phyloP scores from a whole-genome alignment of 768 basidiomycete genomes.

The Lactifluus echinatus region DNA sequence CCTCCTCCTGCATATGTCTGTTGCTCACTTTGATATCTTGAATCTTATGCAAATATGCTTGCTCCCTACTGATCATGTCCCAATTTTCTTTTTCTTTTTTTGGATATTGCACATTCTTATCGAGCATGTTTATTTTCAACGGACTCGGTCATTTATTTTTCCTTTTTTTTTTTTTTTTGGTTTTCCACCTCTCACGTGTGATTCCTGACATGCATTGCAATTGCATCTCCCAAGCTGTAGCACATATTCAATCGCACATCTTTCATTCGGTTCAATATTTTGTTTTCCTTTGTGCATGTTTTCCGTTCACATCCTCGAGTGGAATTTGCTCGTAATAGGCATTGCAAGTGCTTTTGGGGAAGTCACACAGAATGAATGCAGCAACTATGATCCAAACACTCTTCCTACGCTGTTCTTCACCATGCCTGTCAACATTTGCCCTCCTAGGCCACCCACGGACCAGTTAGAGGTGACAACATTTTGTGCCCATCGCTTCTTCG shows the following conservation, averaged over 20 bases:
- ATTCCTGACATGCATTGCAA: conserved; percentile 13
- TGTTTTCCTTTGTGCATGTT: background rate
- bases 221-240: conserved; percentile 16
- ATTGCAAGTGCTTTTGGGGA: background rate
- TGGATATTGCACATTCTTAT: background rate
- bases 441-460: conserved; percentile 74
- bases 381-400: conserved; percentile 47
- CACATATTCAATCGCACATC: conserved; percentile 10
- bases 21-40: background rate
- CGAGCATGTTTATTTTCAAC: conserved; percentile 3
- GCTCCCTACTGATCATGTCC: background rate
- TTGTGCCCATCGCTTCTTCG: conserved; percentile 86
- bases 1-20: background rate
- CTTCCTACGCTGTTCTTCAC: conserved; percentile 75
- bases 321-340: background rate
- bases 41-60: background rate
- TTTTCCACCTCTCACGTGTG: conserved; percentile 1
- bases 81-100: background rate
- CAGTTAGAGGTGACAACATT: conserved; percentile 60
- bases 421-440: conserved; percentile 72
- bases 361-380: background rate
- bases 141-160: conserved; percentile 18
- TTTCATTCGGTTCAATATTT: background rate
- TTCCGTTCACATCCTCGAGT: background rate
- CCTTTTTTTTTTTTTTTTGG: conserved; percentile 9